Evolutionary conservation across 176 grass and related monocot genomes (phyloP).

Genomic region (Carex scoparia): DNA sequence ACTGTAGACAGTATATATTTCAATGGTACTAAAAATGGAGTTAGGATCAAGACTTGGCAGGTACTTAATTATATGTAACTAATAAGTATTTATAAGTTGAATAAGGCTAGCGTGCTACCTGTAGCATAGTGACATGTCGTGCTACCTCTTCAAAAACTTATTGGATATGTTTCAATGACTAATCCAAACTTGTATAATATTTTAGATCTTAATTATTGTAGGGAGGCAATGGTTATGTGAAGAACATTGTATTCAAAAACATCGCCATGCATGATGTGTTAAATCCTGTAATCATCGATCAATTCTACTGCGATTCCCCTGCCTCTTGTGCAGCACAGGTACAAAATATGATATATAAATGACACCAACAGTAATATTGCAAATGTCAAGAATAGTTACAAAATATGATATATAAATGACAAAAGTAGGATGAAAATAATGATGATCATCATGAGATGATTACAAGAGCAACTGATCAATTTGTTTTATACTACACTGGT

Average conservation of each 20-base stretch:
- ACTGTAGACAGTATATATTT: slow-evolving; percentile 14
- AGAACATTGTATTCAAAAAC: slow-evolving; percentile 32
- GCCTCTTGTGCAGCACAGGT: slow-evolving; percentile 24
- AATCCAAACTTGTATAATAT: neutral
- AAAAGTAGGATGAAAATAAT: neutral
- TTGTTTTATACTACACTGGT: neutral
- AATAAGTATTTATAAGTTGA: too few species aligned
- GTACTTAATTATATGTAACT: neutral
- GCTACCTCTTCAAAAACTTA: too few species aligned
- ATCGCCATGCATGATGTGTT: slow-evolving; percentile 17
- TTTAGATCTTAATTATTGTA: neutral
- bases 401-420: neutral
- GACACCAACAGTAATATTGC: too few species aligned
- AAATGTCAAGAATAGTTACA: too few species aligned
- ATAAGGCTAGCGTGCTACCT: too few species aligned
- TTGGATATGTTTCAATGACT: too few species aligned
- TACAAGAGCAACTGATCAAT: neutral
- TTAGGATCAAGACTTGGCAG: slow-evolving; percentile 24
- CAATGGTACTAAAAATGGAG: slow-evolving; percentile 6
- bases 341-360: neutral
- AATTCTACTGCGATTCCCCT: slow-evolving; percentile 26
- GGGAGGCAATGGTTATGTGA: slow-evolving; percentile 31
- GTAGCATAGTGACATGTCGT: too few species aligned
- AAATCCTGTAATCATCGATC: slow-evolving; percentile 29
- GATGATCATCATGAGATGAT: neutral